Evolutionary conservation across 768 basidiomycete genomes (phyloP), one percentile per base, ranked within the genome.

Genomic region (Multifurca ochricompacta): DNA sequence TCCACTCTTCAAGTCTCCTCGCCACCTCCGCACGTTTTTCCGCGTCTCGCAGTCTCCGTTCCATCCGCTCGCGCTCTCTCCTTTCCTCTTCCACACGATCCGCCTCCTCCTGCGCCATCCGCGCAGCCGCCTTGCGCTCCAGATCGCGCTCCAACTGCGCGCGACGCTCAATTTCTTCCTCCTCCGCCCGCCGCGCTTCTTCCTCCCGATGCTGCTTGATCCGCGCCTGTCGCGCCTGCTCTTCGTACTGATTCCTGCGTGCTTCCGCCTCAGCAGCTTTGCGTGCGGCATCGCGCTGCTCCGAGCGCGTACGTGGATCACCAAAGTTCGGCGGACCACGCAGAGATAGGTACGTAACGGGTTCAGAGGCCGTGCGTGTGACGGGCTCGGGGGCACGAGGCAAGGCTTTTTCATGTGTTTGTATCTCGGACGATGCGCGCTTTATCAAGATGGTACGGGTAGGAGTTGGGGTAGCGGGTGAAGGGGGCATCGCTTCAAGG

Each of bases 141-240:
- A 59, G 50, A 31, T 59, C 58, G 1, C n/a, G 42, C 18, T 59
- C 55, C 28, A 59, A 16, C 35, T 30, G 55, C 10, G 7, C 46
- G 5, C 31, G 56, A 23, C 59, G 55, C n/a, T 3, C 19, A 0
- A 5, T 25, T 10, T 58, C 59, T 10, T 18, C 46, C 23, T 58
- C 55, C 16, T 48, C 59, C 6, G 49, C 50, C 23, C 32, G 34
- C 25, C 25, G 34, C 23, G 46, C 44, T 10, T 59, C 55, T n/a
- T 34, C 40, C 18, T 40, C 55, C 8, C 50, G 49, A 55, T 44
- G 49, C 23, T 14, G 28, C 55, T 59, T 59, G 50, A 57, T 57
- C 1, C 45, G 58, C 6, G 34, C 34, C 46, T 59, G 58, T 11
- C 49, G 49, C 27, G 28, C 45, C 1, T 25, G 50, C 46, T 59